phyloP scores from a whole-genome alignment of 1,284 basidiomycete genomes.

The Microbotryum scabiosae region DNA sequence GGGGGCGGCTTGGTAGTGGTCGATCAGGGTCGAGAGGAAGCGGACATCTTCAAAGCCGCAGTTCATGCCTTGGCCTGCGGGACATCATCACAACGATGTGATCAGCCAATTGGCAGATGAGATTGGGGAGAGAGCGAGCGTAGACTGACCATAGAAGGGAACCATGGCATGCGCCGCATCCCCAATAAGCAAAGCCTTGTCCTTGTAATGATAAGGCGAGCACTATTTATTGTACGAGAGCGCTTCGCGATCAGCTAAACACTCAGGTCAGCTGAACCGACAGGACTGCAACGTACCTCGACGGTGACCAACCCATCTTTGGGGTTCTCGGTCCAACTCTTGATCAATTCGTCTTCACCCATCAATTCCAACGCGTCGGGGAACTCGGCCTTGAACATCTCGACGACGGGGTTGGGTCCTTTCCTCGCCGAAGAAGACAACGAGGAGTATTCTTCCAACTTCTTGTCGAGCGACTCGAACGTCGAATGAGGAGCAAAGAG shows the following conservation, averaged over 20 bases:
- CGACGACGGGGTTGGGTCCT: conserved; percentile 17
- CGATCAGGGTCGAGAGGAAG: conserved; percentile 68
- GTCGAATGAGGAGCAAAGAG: conserved; percentile 79
- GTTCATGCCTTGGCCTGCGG: conserved; percentile 76
- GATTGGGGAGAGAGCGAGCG: too few relatives aligned
- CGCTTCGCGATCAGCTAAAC: neutral
- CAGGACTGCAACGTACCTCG: conserved; percentile 53
- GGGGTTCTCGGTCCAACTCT: conserved; percentile 72
- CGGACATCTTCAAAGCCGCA: conserved; percentile 96
- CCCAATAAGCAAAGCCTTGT: conserved; percentile 78
- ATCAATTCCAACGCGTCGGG: conserved; percentile 76
- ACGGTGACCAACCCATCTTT: conserved; percentile 83
- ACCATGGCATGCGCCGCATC: conserved; percentile 91
- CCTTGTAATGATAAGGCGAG: conserved; percentile 80
- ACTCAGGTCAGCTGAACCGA: neutral
- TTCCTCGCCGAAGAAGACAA: neutral
- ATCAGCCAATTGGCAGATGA: too few relatives aligned
- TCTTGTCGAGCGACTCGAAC: conserved; percentile 47
- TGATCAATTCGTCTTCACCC: conserved; percentile 64
- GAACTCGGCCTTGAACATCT: conserved; percentile 79
- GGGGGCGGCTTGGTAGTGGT: conserved; percentile 52
- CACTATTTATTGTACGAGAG: conserved; percentile 50
- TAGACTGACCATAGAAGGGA: conserved; percentile 73
- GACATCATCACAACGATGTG: too few relatives aligned
- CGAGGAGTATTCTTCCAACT: neutral